Base-by-base conservation (phyloP, 371 early-diverging fungal species). In the Actinomucor elegans region DNA sequence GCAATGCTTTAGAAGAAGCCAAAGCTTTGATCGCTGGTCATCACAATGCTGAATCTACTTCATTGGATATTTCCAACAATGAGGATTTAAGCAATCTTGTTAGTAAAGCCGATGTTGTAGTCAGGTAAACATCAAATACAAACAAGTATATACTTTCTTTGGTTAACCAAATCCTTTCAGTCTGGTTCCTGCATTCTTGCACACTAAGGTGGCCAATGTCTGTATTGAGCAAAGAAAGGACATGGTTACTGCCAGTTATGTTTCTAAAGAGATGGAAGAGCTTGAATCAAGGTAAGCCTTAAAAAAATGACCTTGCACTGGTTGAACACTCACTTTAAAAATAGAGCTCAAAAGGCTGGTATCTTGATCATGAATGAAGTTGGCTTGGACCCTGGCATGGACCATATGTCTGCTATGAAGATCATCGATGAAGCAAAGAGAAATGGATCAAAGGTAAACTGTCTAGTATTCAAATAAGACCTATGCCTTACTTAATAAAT, bases 381-480 rank as follows among this genome's bases (percentile, higher is more conserved):
- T 37, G 99, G 99, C 17, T 77, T 98, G 48, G 99, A 98, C 71
- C 99, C 99, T 4, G 98, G 97, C 54, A 93, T 98, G 48, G 99
- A 98, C 63, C 98, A 97, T 66, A 81, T 96, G 80, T 93, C 91
- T 48, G 97, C 99, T n/a, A 88, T 96, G 89, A 94, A 94, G 69
- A 90, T 92, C 48, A 96, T 98, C 49, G 90, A 94, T 55, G 90
- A 93, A 48, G 91, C 57, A 79, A 93, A 59, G 58, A 59, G 9
- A 61, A 75, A 33, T 83, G 92, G 21, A 40, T 43, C 44, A 20
- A 66, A 55, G 66, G 73, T 48, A 86, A 62, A 73, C n/a, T n/a
- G n/a, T n/a, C n/a, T n/a, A n/a, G n/a, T n/a, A n/a, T n/a, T n/a
- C n/a, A n/a, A n/a, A n/a, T n/a, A n/a, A n/a, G n/a, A n/a, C n/a